Base-by-base conservation (phyloP, 768 basidiomycete genomes). In the Termitomyces sp. region DNA sequence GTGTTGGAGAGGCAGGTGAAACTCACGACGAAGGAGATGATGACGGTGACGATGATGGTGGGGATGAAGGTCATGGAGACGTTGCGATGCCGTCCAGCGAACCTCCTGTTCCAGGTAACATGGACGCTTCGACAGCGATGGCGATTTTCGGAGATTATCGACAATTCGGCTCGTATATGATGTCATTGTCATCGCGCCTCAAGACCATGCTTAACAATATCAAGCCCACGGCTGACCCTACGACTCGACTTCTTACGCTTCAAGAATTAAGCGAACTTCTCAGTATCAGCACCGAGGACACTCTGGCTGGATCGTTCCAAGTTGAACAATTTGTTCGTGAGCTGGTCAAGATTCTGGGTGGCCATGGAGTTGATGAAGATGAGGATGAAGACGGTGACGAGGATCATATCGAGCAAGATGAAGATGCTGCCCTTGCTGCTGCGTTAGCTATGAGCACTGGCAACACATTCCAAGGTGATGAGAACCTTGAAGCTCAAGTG, bases 251-350 rank as follows among this genome's bases (percentile, higher is more conserved):
- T 29, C 75, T 93, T 43, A 95, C 95, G 5, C 76, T 99, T 29
- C 95, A 98, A 68, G 96, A 99, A 66, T 82, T 97, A 52, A 94
- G 92, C 74, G 96, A 98, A 69, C 72, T 98, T 34, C 84, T 99
- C 55, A 91, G 92, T 59, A 95, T 98, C 74, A 93, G 92, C 71
- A 98, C 94, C 2, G 96, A 98, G 73, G 97, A 99, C 69, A 98
- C 95, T 7, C 77, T 99, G 45, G 90, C 92, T 9, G 94, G 94
- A 41, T 95, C 91, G n/a, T 96, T 99, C 75, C 91, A 90, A 61
- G 88, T 95, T 21, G 95, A 96, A 64, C 82, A 86, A 35, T 98
- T 92, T 68, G 92, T 95, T 31, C 85, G 87, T 63, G 96, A 97
- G 69, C 81, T 99, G 38, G 88, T 99, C 59, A 86, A 86, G 66